Evolutionary conservation across 176 grass and related monocot genomes (phyloP).

Genomic region (Musa troglodytarum): DNA sequence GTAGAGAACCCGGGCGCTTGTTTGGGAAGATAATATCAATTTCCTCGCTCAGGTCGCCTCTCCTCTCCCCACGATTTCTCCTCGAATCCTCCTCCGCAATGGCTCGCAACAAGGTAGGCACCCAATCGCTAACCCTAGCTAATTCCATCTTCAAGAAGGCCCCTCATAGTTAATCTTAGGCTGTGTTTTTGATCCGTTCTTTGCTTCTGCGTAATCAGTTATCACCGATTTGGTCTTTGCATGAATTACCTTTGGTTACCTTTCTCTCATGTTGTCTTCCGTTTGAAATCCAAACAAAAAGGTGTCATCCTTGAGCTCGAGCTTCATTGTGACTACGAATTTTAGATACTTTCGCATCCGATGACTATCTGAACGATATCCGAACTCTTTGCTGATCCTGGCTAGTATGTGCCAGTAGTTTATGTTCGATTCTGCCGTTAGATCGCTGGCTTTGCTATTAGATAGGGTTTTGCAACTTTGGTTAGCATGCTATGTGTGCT

Average conservation of each 20-base stretch:
- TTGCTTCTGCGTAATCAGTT: neutral
- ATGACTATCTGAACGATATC: neutral
- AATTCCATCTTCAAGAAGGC: neutral
- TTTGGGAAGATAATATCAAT: neutral
- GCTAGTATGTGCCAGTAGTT: neutral
- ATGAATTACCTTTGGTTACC: neutral
- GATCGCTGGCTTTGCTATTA: neutral
- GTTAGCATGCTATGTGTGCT: neutral
- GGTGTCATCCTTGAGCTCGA: neutral
- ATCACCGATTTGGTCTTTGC: neutral
- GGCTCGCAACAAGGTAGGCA: slow-evolving; percentile 2
- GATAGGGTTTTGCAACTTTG: neutral
- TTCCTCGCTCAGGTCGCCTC: neutral
- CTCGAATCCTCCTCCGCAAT: neutral
- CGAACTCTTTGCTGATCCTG: neutral
- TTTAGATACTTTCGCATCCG: neutral
- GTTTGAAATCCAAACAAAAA: neutral
- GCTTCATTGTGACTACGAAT: neutral
- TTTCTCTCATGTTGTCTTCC: neutral
- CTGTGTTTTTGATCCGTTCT: neutral
- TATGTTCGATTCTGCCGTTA: neutral
- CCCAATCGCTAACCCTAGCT: neutral
- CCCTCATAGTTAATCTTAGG: neutral
- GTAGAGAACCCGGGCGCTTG: too few species aligned
- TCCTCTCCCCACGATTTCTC: neutral